Evolutionary conservation across 306 rosid species (phyloP).

Genomic region (Lathyrus tuberosus): DNA sequence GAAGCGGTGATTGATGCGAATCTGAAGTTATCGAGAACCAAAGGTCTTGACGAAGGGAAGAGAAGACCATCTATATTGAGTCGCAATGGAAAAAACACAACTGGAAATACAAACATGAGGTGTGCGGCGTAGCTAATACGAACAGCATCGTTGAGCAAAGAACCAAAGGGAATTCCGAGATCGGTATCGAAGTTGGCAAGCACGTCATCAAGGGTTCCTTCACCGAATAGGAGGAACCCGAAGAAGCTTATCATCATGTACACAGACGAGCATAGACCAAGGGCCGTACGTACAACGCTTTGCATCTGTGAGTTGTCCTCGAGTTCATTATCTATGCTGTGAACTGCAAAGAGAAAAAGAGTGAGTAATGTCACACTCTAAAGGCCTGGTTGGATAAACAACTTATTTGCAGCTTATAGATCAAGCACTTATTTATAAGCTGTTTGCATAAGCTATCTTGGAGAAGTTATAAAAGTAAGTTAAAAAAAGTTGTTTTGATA

Average conservation of each 20-base stretch:
- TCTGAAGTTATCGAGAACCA: conserved; percentile 71
- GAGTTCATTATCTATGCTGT: conserved; percentile 89
- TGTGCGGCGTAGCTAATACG: conserved; percentile 90
- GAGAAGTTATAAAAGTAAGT: no score
- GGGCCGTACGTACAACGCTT: conserved; percentile 73
- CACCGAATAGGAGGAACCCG: conserved; percentile 85
- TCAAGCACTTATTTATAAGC: no score
- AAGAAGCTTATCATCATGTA: conserved; percentile 85
- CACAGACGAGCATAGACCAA: conserved; percentile 74
- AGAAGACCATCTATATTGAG: conserved; percentile 85
- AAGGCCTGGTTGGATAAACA: no score
- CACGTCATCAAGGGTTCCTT: conserved; percentile 87
- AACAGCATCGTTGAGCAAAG: conserved; percentile 82
- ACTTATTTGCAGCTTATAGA: no score
- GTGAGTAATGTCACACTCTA: no score
- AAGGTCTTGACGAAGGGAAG: conserved; percentile 67
- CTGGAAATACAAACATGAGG: conserved; percentile 94
- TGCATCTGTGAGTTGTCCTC: conserved; percentile 81
- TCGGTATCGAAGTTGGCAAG: conserved; percentile 86
- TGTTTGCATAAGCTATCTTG: no score
- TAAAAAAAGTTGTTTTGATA: neutral
- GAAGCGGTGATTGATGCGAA: conserved; percentile 63
- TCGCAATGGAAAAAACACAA: conserved; percentile 81
- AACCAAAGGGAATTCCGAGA: conserved; percentile 81
- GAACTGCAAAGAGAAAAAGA: conserved; percentile 58